Evolutionary conservation across 495 filamentous ascomycete genomes (phyloP).

Genomic region (Neurospora terricola): DNA sequence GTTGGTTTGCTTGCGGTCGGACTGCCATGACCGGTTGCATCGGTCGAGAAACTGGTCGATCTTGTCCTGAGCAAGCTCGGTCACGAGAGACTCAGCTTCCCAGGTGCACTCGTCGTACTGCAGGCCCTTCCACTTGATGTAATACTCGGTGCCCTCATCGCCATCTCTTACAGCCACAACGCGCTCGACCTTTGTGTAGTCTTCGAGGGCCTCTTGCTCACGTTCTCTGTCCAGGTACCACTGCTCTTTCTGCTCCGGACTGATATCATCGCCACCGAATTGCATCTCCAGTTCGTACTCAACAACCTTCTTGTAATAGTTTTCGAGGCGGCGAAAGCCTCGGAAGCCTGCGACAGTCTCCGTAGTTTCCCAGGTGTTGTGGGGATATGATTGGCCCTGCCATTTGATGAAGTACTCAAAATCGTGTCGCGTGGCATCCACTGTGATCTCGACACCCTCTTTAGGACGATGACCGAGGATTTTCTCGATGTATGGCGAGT

Average conservation of each 20-base stretch:
- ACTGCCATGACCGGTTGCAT: conserved; percentile 61
- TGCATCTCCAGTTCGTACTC: conserved; percentile 61
- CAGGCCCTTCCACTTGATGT: conserved; percentile 86
- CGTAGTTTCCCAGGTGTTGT: conserved; percentile 86
- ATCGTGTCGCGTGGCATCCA: conserved; percentile 59
- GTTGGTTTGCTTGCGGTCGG: conserved; percentile 65
- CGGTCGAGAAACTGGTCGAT: conserved; percentile 87
- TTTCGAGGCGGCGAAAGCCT: conserved; percentile 80
- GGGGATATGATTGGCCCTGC: conserved; percentile 88
- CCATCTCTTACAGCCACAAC: conserved; percentile 73
- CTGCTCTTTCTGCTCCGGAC: conserved; percentile 81
- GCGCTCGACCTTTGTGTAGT: conserved; percentile 84
- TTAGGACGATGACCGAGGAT: conserved; percentile 77
- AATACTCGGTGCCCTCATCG: conserved; percentile 72
- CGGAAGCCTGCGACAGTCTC: conserved; percentile 49
- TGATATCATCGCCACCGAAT: conserved; percentile 56
- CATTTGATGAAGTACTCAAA: conserved; percentile 97
- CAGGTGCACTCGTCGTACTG: conserved; percentile 91
- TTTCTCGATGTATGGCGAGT: conserved; percentile 73
- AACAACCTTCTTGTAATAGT: conserved; percentile 79
- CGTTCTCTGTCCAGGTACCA: conserved; percentile 83
- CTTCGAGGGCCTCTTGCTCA: conserved; percentile 69
- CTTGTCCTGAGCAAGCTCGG: conserved; percentile 67
- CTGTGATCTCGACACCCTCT: conserved; percentile 50
- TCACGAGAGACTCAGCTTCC: conserved; percentile 70